These are phyloP conservation scores for Ophiobolus disseminans DNA, from an alignment of 2,329 filamentous ascomycete genomes.

Conservation along the genomic window DNA sequence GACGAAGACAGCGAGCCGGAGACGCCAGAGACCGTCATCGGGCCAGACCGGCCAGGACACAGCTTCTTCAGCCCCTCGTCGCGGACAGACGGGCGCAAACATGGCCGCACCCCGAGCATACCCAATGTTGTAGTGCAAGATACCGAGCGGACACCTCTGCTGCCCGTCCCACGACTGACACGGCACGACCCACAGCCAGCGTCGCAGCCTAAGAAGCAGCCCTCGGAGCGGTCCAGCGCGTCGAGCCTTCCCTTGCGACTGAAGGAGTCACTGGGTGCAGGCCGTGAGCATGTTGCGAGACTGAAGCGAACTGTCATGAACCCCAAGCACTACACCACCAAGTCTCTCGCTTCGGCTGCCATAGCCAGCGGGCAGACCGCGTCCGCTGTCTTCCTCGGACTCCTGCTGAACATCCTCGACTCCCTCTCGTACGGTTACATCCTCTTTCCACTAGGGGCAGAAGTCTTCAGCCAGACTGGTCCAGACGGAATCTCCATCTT, in stretches of 20 bases:
- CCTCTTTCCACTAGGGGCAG: slow-evolving; percentile 86
- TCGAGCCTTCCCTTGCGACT: slow-evolving; percentile 24
- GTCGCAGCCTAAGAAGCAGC: slow-evolving; percentile 7
- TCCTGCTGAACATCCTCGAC: slow-evolving; percentile 91
- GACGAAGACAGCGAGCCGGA: slow-evolving; percentile 67
- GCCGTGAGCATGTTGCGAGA: slow-evolving; percentile 28
- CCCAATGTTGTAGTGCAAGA: slow-evolving; percentile 40
- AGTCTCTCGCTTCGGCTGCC: slow-evolving; percentile 67
- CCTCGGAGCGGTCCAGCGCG: slow-evolving; percentile 33
- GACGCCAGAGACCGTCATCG: slow-evolving; percentile 54
- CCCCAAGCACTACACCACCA: slow-evolving; percentile 75
- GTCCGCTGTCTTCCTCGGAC: slow-evolving; percentile 85
- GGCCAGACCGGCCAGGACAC: slow-evolving; percentile 18
- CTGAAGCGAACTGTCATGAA: slow-evolving; percentile 54
- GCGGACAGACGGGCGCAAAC: slow-evolving; percentile 8
- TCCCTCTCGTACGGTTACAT: slow-evolving; percentile 91
- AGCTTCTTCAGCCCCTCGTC: slow-evolving; percentile 34
- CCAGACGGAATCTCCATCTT: slow-evolving; percentile 98
- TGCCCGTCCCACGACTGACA: slow-evolving; percentile 43
- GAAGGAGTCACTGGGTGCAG: slow-evolving; percentile 22
- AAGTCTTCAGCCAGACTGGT: slow-evolving; percentile 83
- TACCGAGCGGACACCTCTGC: slow-evolving; percentile 47
- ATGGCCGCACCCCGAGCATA: slow-evolving; percentile 4
- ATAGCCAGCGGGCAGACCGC: slow-evolving; percentile 73
- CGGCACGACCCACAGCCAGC: slow-evolving; percentile 27